Evolutionary conservation across 179 eudicot species (phyloP).

Genomic region (Spinacia oleracea): DNA sequence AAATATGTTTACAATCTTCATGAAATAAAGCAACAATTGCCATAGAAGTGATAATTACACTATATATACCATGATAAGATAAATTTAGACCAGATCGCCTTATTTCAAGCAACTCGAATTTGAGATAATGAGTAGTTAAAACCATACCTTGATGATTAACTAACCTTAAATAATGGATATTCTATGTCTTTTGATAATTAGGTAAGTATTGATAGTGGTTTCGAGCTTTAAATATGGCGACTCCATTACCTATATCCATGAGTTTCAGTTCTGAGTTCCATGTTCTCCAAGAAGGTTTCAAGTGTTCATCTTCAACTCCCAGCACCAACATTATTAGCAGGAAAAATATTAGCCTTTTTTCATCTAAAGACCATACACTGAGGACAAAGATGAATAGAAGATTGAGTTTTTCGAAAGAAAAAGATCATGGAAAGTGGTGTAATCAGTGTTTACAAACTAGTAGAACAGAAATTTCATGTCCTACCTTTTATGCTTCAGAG

Average conservation of each 20-base stretch:
- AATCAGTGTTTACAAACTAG: conserved; percentile 4
- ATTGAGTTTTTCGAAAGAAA: conserved; percentile 6
- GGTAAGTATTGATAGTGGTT: neutral
- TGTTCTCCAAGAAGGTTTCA: conserved; percentile 24
- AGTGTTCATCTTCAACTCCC: conserved; percentile 24
- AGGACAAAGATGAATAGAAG: conserved; percentile 13
- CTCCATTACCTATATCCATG: conserved; percentile 35
- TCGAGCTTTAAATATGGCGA: conserved; percentile 34
- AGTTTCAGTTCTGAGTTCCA: conserved; percentile 24
- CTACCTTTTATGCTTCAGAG: conserved; percentile 19
- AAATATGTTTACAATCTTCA: too few species aligned
- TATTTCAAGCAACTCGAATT: neutral
- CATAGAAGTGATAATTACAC: neutral
- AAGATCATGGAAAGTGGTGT: neutral
- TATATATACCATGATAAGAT: neutral
- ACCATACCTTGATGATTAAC: neutral
- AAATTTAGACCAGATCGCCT: neutral
- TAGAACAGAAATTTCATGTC: conserved; percentile 4
- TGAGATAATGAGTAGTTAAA: too few species aligned
- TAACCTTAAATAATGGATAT: neutral
- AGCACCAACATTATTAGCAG: conserved; percentile 11
- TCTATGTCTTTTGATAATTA: neutral
- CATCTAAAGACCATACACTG: conserved; percentile 2
- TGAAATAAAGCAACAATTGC: neutral
- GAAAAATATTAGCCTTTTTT: neutral